Base-by-base conservation (phyloP, 345 rosid species). In the Populus euphratica region DNA sequence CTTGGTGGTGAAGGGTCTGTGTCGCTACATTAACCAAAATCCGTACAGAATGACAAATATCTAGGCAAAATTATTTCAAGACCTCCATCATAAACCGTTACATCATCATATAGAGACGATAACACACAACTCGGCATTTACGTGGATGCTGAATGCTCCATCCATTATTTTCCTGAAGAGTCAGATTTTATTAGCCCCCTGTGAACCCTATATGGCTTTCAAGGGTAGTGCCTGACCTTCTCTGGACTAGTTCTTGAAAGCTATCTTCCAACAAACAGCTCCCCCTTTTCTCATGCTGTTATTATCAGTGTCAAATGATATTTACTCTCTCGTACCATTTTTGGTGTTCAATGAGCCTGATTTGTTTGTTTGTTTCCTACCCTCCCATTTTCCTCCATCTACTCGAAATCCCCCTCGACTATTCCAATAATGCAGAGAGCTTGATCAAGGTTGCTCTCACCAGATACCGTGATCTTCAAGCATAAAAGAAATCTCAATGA, bases 381-480 rank as follows among this genome's bases (percentile, higher is more conserved):
- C 31, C 25, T 27, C 67, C 18, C 31, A 27, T 25, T 12, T 63
- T 63, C 33, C 67, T 4, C 31, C 33, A 63, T 8, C 31, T 43
- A 43, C 47, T 43, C 47, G 47, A 43, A 43, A 62, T 29, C 12
- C 25, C 65, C 61, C 69, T 78, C 65, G 35, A 62, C 70, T 64
- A 4, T 47, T 33, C 25, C 78, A 70, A 70, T 81, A 81, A 81
- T 81, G 31, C 72, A 81, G 78, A 77, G 54, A 17, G 36, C 29
- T 21, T 6, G 7, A 62, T 20, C 50, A 29, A 29, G 21, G 14
- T 29, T n/a, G 4, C 79, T 78, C 75, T 23, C 50, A 59, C 23
- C 41, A 73, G 76, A 25, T 54, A 69, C 72, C 86, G 86, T 84
- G 80, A 81, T 74, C 80, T 65, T 77, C 47, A 82, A 85, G 85